Conservation (phyloP, 148 eudicot species). For the Chenopodium album region DNA sequence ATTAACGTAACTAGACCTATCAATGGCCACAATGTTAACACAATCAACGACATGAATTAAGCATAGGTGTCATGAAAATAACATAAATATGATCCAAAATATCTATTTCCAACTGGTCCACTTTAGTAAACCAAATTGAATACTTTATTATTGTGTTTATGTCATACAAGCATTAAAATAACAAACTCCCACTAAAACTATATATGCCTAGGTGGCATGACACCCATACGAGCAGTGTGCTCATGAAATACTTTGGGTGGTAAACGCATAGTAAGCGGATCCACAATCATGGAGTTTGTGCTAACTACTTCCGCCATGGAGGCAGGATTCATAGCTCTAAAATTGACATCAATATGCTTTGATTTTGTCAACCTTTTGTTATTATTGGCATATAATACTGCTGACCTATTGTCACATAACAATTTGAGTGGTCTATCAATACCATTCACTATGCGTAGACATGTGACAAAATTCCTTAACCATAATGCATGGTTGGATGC, state of each 20-base stretch:
- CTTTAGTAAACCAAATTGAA: background rate
- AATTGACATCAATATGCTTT: background rate
- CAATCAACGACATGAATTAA: background rate
- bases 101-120: conserved; percentile 6
- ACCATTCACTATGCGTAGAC: conserved; percentile 4
- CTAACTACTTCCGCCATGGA: background rate
- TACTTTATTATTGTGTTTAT: background rate
- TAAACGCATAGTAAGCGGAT: conserved; percentile 12
- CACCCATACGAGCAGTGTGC: conserved; percentile 12
- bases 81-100: background rate
- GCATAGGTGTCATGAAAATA: background rate
- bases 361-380: background rate
- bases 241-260: conserved; percentile 4
- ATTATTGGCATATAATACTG: background rate
- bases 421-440: conserved; percentile 9
- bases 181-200: background rate
- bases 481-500: conserved; percentile 15
- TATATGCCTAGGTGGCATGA: background rate
- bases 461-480: conserved; percentile 6
- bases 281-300: background rate
- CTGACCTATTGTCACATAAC: conserved; percentile 6
- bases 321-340: background rate
- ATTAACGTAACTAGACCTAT: background rate
- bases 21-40: background rate
- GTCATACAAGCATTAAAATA: background rate